phyloP scores from a whole-genome alignment of 148 eudicot genomes.

The Heliosperma pusillum region DNA sequence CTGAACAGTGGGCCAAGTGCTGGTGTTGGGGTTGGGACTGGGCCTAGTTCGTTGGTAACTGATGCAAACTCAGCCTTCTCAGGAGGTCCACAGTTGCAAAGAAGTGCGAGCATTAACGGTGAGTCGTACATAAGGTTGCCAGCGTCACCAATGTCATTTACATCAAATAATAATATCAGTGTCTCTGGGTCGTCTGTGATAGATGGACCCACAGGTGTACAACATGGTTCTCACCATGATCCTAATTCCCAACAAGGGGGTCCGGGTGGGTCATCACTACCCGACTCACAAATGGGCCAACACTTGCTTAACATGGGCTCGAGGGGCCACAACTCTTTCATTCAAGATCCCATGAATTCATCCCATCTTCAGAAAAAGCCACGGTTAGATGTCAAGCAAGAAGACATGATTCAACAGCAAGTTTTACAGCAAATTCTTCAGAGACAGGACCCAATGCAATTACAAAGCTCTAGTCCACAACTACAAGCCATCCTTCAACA shows the following conservation, averaged over 20 bases:
- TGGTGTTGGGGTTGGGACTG: slow-evolving; percentile 76
- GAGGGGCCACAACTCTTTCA: slow-evolving; percentile 48
- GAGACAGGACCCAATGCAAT: slow-evolving; percentile 70
- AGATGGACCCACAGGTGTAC: slow-evolving; percentile 65
- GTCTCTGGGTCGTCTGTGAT: slow-evolving; percentile 73
- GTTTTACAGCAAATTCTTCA: slow-evolving; percentile 66
- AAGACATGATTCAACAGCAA: slow-evolving; percentile 70
- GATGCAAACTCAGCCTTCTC: slow-evolving; percentile 91
- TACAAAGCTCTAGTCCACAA: slow-evolving; percentile 67
- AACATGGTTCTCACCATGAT: slow-evolving; percentile 65
- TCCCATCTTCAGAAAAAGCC: slow-evolving; percentile 82
- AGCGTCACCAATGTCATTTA: slow-evolving; percentile 89
- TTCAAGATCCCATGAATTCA: slow-evolving; percentile 56
- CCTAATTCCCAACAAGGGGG: slow-evolving; percentile 57
- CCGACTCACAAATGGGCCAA: slow-evolving; percentile 56
- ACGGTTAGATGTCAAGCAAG: slow-evolving; percentile 76
- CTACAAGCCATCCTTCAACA: slow-evolving; percentile 77
- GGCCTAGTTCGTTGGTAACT: slow-evolving; percentile 85
- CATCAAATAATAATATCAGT: slow-evolving; percentile 85
- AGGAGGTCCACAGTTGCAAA: slow-evolving; percentile 77
- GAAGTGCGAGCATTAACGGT: slow-evolving; percentile 82
- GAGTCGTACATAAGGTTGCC: slow-evolving; percentile 81
- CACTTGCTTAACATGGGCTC: slow-evolving; percentile 43
- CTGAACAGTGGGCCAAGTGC: slow-evolving; percentile 68
- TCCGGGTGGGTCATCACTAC: slow-evolving; percentile 55